Base-by-base conservation (phyloP, 2,329 filamentous ascomycete genomes). In the Penicillium hesseltinei region DNA sequence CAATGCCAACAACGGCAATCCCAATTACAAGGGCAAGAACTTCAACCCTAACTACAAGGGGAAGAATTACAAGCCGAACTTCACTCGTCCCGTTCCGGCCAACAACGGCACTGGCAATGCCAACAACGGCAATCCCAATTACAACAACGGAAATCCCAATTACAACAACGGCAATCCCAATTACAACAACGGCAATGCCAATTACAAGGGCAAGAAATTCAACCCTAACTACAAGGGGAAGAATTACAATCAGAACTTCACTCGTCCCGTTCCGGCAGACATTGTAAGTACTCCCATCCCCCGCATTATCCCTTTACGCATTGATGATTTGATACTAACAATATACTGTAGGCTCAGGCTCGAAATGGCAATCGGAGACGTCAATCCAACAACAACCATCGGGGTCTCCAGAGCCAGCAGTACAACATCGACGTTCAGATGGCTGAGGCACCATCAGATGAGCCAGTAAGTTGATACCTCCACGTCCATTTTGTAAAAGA, bases 31-130 rank as follows among this genome's bases (percentile, higher is more conserved):
- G 7, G 25, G 25, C 25, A 27, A 55, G 21, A 42, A 50, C 21
- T 55, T 40, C 43, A 33, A 47, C 36, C 43, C 44, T 15, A 54
- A 54, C 35, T 42, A 54, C 27, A 29, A 15, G 6, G 44, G 52
- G n/a, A 49, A 35, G n/a, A 54, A 43, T n/a, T 50, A 17, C 44
- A 49, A 46, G 19, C 35, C 51, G 7, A 47, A 47, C 36, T 31
- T 13, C n/a, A 10, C 3, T 29, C 48, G 5, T 21, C n/a, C 48
- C 10, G 13, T 2, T 23, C 38, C 15, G 6, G 33, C 35, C 36
- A 19, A 38, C 8, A n/a, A 38, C 10, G 36, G 17, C 36, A 42
- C 21, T 23, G 39, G 13, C 21, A 45, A 50, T 23, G 36, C 23
- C 36, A 35, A n/a, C 21, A 25, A n/a, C 36, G 17, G 2, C 11